Evolutionary conservation across 805 yeast genomes (phyloP).

Genomic region (Yarrowia phangngaensis): DNA sequence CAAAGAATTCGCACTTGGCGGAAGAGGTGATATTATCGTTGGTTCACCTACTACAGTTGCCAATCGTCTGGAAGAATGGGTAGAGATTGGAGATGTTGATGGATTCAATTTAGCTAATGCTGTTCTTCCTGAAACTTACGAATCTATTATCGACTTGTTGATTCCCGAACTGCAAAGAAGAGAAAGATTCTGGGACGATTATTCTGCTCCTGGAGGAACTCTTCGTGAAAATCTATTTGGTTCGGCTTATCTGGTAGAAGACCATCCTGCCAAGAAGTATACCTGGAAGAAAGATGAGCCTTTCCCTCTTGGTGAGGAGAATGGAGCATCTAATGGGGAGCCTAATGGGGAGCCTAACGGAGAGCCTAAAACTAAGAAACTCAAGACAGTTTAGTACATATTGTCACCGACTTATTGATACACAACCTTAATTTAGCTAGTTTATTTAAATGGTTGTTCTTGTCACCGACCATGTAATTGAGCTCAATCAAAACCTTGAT

Average conservation of each 20-base stretch:
- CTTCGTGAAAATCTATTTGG: slow-evolving; percentile 41
- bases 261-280: slow-evolving; percentile 30
- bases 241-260: slow-evolving; percentile 27
- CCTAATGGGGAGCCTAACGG: no score
- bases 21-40: slow-evolving; percentile 35
- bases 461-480: no score
- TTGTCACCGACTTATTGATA: no score
- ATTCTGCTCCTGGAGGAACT: slow-evolving; percentile 39
- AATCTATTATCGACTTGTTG: slow-evolving; percentile 42
- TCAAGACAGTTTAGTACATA: no score
- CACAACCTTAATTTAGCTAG: no score
- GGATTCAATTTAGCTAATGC: slow-evolving; percentile 46
- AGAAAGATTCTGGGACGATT: slow-evolving; percentile 42
- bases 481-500: no score
- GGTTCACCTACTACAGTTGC: slow-evolving; percentile 45
- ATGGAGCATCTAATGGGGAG: not conserved
- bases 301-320: slow-evolving; percentile 4
- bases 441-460: no score
- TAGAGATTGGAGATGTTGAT: slow-evolving; percentile 43
- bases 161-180: slow-evolving; percentile 42
- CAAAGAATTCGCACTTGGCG: slow-evolving; percentile 40
- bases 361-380: no score
- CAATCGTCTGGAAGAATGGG: slow-evolving; percentile 44
- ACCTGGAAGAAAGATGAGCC: slow-evolving; percentile 7
- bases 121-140: slow-evolving; percentile 41